phyloP scores from a whole-genome alignment of 2,329 filamentous ascomycete genomes.

The Calonectria leucothoes region DNA sequence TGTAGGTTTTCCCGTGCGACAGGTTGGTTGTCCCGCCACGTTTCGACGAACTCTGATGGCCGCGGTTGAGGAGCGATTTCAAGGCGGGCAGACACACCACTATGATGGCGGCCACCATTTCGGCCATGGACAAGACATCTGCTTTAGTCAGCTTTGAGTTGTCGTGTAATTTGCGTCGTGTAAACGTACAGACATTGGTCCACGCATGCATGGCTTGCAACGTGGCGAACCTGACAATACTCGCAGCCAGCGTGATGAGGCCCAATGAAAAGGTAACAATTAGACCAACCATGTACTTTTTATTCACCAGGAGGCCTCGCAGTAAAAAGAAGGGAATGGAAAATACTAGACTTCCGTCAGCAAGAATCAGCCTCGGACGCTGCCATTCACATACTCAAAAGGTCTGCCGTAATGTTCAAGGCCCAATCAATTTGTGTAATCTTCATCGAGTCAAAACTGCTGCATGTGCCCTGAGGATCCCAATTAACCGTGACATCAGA shows the following conservation, averaged over 20 bases:
- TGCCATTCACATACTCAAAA: slow-evolving; percentile 18
- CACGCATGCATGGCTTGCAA: slow-evolving; percentile 36
- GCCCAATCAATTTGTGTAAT: slow-evolving; percentile 45
- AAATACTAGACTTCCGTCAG: slow-evolving; percentile 15
- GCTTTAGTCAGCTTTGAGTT: background rate
- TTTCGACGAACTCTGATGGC: slow-evolving; percentile 30
- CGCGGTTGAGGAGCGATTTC: slow-evolving; percentile 32
- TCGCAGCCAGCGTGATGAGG: slow-evolving; percentile 33
- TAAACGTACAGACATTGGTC: slow-evolving; percentile 38
- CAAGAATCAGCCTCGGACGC: background rate
- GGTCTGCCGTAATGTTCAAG: slow-evolving; percentile 39
- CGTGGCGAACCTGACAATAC: slow-evolving; percentile 31
- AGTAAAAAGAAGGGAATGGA: slow-evolving; percentile 31
- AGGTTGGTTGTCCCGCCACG: slow-evolving; percentile 24
- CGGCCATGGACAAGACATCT: slow-evolving; percentile 37
- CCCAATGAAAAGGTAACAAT: slow-evolving; percentile 33
- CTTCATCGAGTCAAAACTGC: slow-evolving; percentile 38
- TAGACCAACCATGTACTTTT: slow-evolving; percentile 28
- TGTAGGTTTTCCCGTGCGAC: slow-evolving; percentile 27
- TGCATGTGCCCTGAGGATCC: slow-evolving; percentile 38
- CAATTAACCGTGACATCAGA: slow-evolving; percentile 42
- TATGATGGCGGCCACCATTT: slow-evolving; percentile 32
- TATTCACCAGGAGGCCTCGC: slow-evolving; percentile 27
- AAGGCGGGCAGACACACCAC: slow-evolving; percentile 35
- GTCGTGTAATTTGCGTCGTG: too few relatives aligned